phyloP scores from a whole-genome alignment of 805 yeast genomes.

The Dipodascus albidus region DNA sequence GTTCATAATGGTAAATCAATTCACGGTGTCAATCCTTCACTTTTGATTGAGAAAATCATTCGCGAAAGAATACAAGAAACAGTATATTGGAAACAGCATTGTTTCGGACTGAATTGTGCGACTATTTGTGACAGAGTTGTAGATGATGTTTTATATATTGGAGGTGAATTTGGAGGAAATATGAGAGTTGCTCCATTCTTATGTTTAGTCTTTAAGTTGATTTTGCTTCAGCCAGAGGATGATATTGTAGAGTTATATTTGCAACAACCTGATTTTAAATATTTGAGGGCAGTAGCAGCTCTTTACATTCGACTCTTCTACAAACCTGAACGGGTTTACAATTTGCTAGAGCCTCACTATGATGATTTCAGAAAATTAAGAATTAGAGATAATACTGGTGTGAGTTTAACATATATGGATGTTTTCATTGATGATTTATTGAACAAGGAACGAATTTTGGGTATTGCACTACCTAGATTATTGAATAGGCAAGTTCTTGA shows the following conservation, averaged over 20 bases:
- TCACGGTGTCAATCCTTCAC: slow-evolving; percentile 38
- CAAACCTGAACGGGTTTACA: slow-evolving; percentile 36
- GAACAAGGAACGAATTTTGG: slow-evolving; percentile 50
- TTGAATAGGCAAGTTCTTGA: slow-evolving; percentile 27
- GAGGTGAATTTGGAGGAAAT: slow-evolving; percentile 39
- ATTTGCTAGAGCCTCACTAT: slow-evolving; percentile 40
- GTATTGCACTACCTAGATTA: slow-evolving; percentile 61
- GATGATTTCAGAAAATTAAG: slow-evolving; percentile 64
- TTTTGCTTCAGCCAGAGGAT: slow-evolving; percentile 60
- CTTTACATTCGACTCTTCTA: slow-evolving; percentile 42
- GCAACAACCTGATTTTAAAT: slow-evolving; percentile 62
- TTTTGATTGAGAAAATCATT: slow-evolving; percentile 46
- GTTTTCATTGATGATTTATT: slow-evolving; percentile 59
- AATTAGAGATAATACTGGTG: slow-evolving; percentile 28
- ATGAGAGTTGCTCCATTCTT: slow-evolving; percentile 61
- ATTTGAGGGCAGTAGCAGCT: slow-evolving; percentile 56
- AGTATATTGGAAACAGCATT: slow-evolving; percentile 45
- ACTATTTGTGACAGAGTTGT: slow-evolving; percentile 39
- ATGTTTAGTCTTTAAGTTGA: slow-evolving; percentile 63
- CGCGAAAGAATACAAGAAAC: slow-evolving; percentile 47
- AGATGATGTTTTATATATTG: slow-evolving; percentile 35
- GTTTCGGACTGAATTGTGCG: slow-evolving; percentile 39
- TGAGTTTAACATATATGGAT: slow-evolving; percentile 49
- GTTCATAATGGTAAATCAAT: slow-evolving; percentile 18
- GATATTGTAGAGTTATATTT: slow-evolving; percentile 46